Conservation (phyloP, 345 rosid genomes). For the Iberis pinnata region DNA sequence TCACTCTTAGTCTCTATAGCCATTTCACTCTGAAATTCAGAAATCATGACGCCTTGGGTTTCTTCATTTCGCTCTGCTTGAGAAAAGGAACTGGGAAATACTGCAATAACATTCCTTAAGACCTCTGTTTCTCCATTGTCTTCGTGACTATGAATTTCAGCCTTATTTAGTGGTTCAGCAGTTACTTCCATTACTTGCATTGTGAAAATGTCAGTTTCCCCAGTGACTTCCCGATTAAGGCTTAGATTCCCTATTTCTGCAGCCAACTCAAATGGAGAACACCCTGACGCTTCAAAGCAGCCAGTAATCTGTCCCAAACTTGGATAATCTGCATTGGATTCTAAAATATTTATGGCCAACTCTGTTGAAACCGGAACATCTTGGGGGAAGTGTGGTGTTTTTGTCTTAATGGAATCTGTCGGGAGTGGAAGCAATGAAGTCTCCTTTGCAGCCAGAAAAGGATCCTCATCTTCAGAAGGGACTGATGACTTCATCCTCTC, state of each 20-base stretch:
- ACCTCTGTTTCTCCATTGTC: constrained; percentile 14
- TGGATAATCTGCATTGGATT: constrained; percentile 7
- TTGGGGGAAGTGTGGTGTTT: constrained; percentile 24
- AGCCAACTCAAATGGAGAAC: constrained; percentile 15
- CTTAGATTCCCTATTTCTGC: constrained; percentile 11
- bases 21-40: constrained; percentile 10
- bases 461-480: constrained; percentile 28
- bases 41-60: neutral
- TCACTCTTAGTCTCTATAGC: neutral
- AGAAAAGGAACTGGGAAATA: constrained; percentile 6
- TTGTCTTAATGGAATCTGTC: constrained; percentile 26
- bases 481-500: constrained; percentile 31
- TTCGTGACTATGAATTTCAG: neutral
- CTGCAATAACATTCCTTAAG: constrained; percentile 2
- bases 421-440: constrained; percentile 21
- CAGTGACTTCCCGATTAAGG: neutral
- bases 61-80: constrained; percentile 15
- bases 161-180: neutral
- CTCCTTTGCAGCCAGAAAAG: constrained; percentile 24
- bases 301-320: constrained; percentile 15
- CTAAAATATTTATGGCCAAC: constrained; percentile 6
- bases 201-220: constrained; percentile 6
- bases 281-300: constrained; percentile 15
- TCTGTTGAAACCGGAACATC: constrained; percentile 19
- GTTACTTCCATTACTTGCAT: constrained; percentile 14